phyloP scores from a whole-genome alignment of 441 rosid genomes.

The Arabidopsis hybrid region DNA sequence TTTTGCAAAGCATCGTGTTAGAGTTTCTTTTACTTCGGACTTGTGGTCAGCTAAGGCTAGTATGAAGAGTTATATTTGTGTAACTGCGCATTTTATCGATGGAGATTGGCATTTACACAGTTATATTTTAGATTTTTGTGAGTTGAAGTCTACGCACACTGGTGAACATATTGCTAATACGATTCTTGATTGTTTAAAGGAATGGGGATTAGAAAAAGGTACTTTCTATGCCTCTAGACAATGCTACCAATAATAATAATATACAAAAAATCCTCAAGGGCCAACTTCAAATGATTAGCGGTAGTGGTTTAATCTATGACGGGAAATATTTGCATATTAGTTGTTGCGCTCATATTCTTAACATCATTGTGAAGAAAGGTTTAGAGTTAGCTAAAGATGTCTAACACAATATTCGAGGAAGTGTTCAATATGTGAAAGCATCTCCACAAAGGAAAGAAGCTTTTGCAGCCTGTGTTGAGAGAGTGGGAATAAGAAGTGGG shows the following conservation, averaged over 20 bases:
- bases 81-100: background rate
- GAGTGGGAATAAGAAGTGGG: too few species aligned
- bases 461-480: background rate
- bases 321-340: background rate
- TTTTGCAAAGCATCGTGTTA: background rate
- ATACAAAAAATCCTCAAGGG: background rate
- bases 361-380: background rate
- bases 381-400: background rate
- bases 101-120: background rate
- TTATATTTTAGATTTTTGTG: background rate
- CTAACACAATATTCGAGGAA: background rate
- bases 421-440: constrained; percentile 1
- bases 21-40: background rate
- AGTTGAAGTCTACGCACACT: background rate
- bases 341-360: background rate
- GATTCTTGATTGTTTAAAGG: background rate
- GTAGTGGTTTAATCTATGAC: background rate
- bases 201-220: background rate
- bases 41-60: background rate
- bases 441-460: background rate
- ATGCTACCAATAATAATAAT: too few species aligned
- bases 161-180: background rate
- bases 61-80: background rate
- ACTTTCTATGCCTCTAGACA: background rate
- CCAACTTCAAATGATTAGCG: background rate